These are phyloP conservation scores for Grifola frondosa DNA, from an alignment of 1,284 basidiomycete species.

Conservation along the genomic window DNA sequence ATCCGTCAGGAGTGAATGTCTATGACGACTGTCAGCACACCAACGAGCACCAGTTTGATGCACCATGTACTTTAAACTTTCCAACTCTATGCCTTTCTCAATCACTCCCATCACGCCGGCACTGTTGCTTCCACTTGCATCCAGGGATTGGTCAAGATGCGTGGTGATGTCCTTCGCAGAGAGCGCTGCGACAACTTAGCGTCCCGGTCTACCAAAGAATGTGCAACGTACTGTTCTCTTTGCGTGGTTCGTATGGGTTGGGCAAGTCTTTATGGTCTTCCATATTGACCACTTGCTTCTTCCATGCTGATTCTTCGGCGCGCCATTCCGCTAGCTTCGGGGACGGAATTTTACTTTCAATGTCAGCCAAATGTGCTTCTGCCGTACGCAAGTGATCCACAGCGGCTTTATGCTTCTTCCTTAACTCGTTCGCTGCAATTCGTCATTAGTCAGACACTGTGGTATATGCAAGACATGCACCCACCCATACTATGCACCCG, in stretches of 20 bases:
- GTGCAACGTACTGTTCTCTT: not conserved
- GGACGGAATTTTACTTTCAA: not conserved
- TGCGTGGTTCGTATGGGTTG: conserved; percentile 1
- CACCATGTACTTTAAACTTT: not conserved
- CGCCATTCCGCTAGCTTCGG: not conserved
- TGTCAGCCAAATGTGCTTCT: not conserved
- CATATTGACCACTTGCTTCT: conserved; percentile 1
- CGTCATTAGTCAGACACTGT: too few relatives aligned
- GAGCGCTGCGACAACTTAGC: not conserved
- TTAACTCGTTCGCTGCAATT: too few relatives aligned
- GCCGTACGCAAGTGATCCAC: too few relatives aligned
- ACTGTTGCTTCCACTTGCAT: too few relatives aligned
- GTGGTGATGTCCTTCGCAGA: not conserved
- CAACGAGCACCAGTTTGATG: too few relatives aligned
- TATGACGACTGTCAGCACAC: too few relatives aligned
- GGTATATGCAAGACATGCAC: too few relatives aligned
- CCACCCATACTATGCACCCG: not conserved
- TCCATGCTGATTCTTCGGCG: too few relatives aligned
- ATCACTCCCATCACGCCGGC: not conserved
- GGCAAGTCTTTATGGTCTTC: not conserved
- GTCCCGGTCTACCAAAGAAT: too few relatives aligned
- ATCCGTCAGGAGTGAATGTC: too few relatives aligned
- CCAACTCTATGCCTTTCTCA: not conserved
- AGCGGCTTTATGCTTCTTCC: not conserved
- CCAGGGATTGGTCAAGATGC: too few relatives aligned